Evolutionary conservation across 1,139 yeast genomes (phyloP).

Genomic region (Saccharomyces pastorianus): DNA sequence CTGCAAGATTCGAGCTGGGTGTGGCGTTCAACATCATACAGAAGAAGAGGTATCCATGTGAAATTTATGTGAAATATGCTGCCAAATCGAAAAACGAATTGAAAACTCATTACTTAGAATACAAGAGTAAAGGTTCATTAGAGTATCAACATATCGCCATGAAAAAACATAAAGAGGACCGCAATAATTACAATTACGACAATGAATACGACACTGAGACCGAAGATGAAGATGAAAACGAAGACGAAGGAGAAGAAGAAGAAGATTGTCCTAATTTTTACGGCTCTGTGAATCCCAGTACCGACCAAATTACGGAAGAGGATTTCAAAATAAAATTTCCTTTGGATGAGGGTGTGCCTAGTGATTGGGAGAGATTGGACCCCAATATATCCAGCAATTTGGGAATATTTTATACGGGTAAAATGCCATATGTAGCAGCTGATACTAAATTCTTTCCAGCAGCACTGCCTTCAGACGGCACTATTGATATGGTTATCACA

Average conservation of each 20-base stretch:
- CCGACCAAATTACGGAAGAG: conserved; percentile 14
- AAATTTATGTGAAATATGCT: conserved; percentile 60
- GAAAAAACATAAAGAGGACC: conserved; percentile 3
- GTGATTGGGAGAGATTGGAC: conserved; percentile 60
- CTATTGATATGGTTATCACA: conserved; percentile 70
- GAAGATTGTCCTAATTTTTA: not conserved
- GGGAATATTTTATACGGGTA: conserved; percentile 77
- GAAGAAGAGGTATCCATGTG: conserved; percentile 74
- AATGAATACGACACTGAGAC: not conserved
- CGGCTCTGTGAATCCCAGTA: not conserved
- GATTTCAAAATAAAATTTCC: conserved; percentile 36
- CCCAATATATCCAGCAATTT: conserved; percentile 42
- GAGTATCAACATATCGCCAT: conserved; percentile 7
- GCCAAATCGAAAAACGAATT: conserved; percentile 50
- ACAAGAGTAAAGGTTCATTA: conserved; percentile 22
- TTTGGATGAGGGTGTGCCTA: conserved; percentile 47
- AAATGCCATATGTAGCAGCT: conserved; percentile 81
- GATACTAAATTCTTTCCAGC: conserved; percentile 89
- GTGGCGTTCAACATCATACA: conserved; percentile 54
- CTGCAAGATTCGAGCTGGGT: conserved; percentile 77
- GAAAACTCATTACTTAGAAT: conserved; percentile 41
- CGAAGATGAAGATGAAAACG: not conserved
- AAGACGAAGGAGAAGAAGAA: conserved; percentile 3
- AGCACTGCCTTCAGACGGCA: conserved; percentile 80
- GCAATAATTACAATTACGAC: conserved; percentile 4